phyloP scores from a whole-genome alignment of 2,329 filamentous ascomycete genomes.

The Verticillium zaregamsianum region DNA sequence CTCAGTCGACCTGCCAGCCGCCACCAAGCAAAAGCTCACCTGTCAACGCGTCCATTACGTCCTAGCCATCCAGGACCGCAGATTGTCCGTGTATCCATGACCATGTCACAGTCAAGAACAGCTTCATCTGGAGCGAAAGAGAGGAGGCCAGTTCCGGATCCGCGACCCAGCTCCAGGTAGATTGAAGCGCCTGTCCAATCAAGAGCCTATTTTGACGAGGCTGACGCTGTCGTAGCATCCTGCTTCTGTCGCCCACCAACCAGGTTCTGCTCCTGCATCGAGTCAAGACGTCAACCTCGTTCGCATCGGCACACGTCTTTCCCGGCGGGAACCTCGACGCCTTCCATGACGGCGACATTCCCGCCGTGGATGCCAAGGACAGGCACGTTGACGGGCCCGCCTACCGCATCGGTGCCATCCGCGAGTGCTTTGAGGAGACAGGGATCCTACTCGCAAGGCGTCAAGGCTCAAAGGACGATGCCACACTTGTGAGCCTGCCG shows the following conservation, averaged over 20 bases:
- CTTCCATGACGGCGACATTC: conserved; percentile 66
- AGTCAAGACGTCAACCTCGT: conserved; percentile 76
- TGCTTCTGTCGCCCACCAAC: conserved; percentile 82
- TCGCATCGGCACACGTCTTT: conserved; percentile 91
- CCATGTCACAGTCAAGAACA: conserved; percentile 10
- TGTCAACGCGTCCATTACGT: neutral
- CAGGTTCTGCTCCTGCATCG: conserved; percentile 85
- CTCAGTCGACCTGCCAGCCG: neutral
- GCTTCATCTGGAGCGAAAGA: conserved; percentile 10
- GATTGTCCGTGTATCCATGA: neutral
- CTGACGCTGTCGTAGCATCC: conserved; percentile 38
- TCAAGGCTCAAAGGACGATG: conserved; percentile 29
- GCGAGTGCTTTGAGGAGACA: conserved; percentile 94
- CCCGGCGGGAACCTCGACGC: conserved; percentile 81
- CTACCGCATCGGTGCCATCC: conserved; percentile 79
- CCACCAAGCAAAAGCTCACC: neutral
- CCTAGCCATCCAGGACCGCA: neutral
- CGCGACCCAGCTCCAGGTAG: conserved; percentile 63
- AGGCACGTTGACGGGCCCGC: conserved; percentile 67
- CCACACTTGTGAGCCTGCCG: conserved; percentile 56
- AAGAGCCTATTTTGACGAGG: neutral
- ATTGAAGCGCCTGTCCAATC: neutral
- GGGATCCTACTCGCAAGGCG: conserved; percentile 72
- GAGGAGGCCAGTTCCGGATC: conserved; percentile 29
- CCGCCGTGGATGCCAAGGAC: conserved; percentile 37